Conservation (phyloP, 2,329 filamentous ascomycete species). For the Pestalotiopsis sp. region DNA sequence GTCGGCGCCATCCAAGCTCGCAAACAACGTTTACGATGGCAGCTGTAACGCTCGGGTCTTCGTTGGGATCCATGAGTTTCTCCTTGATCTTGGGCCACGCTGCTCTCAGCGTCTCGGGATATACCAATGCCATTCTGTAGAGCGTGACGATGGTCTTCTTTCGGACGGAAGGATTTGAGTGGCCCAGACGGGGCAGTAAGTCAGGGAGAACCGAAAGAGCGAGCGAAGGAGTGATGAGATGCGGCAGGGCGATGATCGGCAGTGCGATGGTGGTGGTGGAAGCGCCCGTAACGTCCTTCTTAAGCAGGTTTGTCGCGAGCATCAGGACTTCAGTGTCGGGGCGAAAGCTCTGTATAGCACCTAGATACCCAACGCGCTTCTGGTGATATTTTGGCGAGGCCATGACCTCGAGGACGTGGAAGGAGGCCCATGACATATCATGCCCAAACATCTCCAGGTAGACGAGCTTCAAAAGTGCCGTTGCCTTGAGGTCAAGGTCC, state of each 20-base stretch:
- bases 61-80: constrained; percentile 82
- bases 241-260: constrained; percentile 87
- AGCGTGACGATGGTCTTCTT: constrained; percentile 97
- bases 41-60: constrained; percentile 91
- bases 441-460: constrained; percentile 99
- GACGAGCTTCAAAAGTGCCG: constrained; percentile 90
- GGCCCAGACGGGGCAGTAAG: constrained; percentile 81
- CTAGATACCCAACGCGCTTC: constrained; percentile 93
- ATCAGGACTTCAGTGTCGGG: constrained; percentile 96
- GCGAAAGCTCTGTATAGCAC: constrained; percentile 93
- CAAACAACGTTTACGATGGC: constrained; percentile 97
- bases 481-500: constrained; percentile 98
- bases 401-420: constrained; percentile 99
- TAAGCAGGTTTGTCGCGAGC: constrained; percentile 93
- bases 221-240: constrained; percentile 90
- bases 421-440: constrained; percentile 99
- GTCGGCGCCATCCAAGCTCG: constrained; percentile 91
- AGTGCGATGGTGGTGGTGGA: constrained; percentile 79
- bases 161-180: constrained; percentile 82
- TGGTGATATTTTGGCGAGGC: constrained; percentile 92
- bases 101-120: constrained; percentile 87
- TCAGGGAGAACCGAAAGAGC: constrained; percentile 89
- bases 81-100: constrained; percentile 99
- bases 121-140: constrained; percentile 92
- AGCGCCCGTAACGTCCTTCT: constrained; percentile 84